Conservation (phyloP, 306 rosid genomes). For the Ammopiptanthus mongolicus region DNA sequence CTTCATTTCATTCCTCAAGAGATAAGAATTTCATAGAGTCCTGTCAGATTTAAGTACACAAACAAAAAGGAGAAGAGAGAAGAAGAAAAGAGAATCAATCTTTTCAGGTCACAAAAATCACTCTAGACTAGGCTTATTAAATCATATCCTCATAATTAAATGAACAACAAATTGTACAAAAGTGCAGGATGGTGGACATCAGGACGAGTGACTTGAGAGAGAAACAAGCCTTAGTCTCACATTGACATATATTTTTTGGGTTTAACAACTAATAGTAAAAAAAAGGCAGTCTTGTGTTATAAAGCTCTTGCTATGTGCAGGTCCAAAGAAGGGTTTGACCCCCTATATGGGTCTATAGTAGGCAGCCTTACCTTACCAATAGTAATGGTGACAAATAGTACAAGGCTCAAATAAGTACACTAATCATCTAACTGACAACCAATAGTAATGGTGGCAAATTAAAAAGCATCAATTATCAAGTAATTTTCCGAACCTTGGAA, state of each 20-base stretch:
- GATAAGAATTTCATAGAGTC: not conserved
- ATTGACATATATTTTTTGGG: not conserved
- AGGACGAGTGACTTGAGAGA: not conserved
- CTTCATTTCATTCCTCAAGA: not conserved
- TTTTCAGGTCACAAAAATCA: not conserved
- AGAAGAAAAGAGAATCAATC: not conserved
- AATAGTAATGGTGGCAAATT: not conserved
- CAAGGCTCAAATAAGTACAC: not conserved
- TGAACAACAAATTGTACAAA: not conserved
- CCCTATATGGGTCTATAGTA: too few species aligned
- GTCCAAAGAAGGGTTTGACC: not conserved
- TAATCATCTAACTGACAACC: not conserved
- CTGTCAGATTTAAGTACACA: not conserved
- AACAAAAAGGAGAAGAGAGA: not conserved
- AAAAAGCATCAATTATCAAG: not conserved
- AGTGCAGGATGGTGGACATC: not conserved
- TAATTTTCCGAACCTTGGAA: not conserved
- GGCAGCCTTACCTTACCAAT: too few species aligned
- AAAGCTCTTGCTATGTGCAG: not conserved
- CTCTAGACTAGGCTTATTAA: conserved; percentile 11
- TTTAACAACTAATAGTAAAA: not conserved
- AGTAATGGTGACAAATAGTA: not conserved
- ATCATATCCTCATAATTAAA: conserved; percentile 9
- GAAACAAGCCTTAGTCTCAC: not conserved
- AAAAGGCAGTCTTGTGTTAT: not conserved